Conservation (phyloP, 495 filamentous ascomycete species). For the Extremus antarcticus region DNA sequence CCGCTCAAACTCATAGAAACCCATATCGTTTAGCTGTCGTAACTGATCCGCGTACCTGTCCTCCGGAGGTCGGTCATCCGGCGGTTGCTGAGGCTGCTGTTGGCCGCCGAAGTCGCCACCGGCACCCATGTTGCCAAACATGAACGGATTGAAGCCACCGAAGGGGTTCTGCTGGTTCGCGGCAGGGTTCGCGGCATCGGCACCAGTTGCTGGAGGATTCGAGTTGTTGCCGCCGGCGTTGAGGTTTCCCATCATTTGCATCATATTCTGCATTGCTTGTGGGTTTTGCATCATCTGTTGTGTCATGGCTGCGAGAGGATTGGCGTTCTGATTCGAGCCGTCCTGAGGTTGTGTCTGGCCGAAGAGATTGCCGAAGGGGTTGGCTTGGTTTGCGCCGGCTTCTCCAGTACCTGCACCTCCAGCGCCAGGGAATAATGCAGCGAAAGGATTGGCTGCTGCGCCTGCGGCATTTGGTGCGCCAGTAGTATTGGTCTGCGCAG, state of each 20-base stretch:
- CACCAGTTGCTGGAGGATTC: not conserved
- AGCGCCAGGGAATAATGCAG: conserved; percentile 40
- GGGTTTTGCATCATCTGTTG: conserved; percentile 34
- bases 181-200: conserved; percentile 4
- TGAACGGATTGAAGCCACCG: conserved; percentile 9
- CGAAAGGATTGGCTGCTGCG: conserved; percentile 61
- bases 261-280: conserved; percentile 30
- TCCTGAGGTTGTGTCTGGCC: conserved; percentile 25
- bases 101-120: conserved; percentile 10
- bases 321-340: conserved; percentile 7
- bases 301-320: conserved; percentile 34
- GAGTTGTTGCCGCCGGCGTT: conserved; percentile 25
- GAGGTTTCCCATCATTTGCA: conserved; percentile 39
- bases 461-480: conserved; percentile 22
- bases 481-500: conserved; percentile 22
- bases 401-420: conserved; percentile 3
- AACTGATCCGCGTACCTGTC: conserved; percentile 86
- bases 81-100: conserved; percentile 40
- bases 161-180: conserved; percentile 12
- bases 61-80: conserved; percentile 80
- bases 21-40: conserved; percentile 95
- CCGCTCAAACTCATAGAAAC: conserved; percentile 90
- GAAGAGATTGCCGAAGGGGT: conserved; percentile 47
- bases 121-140: not conserved
- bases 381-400: conserved; percentile 19